Evolutionary conservation across 768 basidiomycete genomes (phyloP).

Genomic region (Cystofilobasidium bisporidii): DNA sequence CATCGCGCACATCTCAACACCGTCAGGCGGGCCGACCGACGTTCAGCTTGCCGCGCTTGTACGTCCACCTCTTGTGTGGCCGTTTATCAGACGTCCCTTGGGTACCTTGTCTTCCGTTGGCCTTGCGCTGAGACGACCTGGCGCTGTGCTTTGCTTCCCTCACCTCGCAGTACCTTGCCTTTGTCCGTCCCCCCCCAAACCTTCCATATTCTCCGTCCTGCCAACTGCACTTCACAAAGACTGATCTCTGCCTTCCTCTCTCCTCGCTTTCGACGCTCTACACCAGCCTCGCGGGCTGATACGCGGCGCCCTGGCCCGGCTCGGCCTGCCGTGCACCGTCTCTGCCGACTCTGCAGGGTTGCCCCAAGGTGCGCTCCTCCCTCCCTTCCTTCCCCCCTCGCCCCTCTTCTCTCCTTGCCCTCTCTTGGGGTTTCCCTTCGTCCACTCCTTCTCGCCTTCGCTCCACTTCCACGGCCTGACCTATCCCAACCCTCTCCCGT

Average conservation of each 20-base stretch:
- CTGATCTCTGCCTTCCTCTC: neutral
- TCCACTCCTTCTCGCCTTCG: too few species aligned
- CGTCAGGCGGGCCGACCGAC: constrained; percentile 65
- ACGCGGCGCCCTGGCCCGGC: constrained; percentile 64
- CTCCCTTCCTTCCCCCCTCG: neutral
- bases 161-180: constrained; percentile 59
- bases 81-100: too few species aligned
- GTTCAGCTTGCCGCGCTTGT: constrained; percentile 63
- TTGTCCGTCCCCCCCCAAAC: constrained; percentile 37
- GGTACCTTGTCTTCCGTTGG: too few species aligned
- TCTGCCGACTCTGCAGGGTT: constrained; percentile 65
- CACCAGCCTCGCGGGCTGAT: constrained; percentile 61
- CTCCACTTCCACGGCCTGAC: neutral
- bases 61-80: too few species aligned
- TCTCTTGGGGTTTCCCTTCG: neutral
- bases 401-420: too few species aligned
- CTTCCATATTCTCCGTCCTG: too few species aligned
- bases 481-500: neutral
- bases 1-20: constrained; percentile 66
- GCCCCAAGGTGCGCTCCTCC: constrained; percentile 63
- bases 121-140: too few species aligned
- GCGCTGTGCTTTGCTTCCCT: too few species aligned
- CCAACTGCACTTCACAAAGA: neutral
- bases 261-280: too few species aligned
- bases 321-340: constrained; percentile 68